Percentiles rank a stretch among this genome's conserved stretches.
These are phyloP conservation scores for Flammula alnicola DNA, from an alignment of 1,284 basidiomycete species.

Conservation along the genomic window DNA sequence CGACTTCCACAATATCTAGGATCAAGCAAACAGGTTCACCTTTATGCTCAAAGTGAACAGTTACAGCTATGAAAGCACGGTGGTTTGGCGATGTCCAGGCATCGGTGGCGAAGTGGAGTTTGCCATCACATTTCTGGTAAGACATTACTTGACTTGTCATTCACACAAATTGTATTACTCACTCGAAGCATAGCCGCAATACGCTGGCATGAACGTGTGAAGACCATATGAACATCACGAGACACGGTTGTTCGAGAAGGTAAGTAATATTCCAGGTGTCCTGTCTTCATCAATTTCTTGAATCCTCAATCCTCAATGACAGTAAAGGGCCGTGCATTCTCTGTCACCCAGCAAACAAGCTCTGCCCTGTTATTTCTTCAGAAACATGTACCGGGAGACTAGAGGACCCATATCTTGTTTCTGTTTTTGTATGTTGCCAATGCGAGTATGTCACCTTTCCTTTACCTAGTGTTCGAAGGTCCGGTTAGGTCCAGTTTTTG, in stretches of 20 bases:
- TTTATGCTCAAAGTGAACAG: constrained; percentile 22
- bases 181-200: constrained; percentile 30
- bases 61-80: constrained; percentile 21
- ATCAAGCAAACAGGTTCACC: constrained; percentile 21
- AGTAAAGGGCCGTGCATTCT: constrained; percentile 25
- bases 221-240: constrained; percentile 28
- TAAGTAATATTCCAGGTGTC: constrained; percentile 29
- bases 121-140: constrained; percentile 26
- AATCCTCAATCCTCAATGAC: constrained; percentile 30
- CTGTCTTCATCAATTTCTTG: constrained; percentile 29
- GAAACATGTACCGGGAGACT: constrained; percentile 14
- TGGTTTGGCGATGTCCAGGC: constrained; percentile 29
- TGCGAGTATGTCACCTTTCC: constrained; percentile 25
- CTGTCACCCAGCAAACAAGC: constrained; percentile 29
- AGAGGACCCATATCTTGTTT: constrained; percentile 19
- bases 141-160: neutral
- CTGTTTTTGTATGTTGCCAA: constrained; percentile 18
- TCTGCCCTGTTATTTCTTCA: constrained; percentile 19
- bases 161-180: constrained; percentile 6
- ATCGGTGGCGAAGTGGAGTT: constrained; percentile 26
- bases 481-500: too few relatives aligned
- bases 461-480: too few relatives aligned
- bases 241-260: constrained; percentile 29
- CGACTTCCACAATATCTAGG: constrained; percentile 30
- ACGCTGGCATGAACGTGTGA: constrained; percentile 20